Evolutionary conservation across 805 yeast species (phyloP), one percentile per base, ranked within the genome.

Genomic region (Kodamaea sagamina): DNA sequence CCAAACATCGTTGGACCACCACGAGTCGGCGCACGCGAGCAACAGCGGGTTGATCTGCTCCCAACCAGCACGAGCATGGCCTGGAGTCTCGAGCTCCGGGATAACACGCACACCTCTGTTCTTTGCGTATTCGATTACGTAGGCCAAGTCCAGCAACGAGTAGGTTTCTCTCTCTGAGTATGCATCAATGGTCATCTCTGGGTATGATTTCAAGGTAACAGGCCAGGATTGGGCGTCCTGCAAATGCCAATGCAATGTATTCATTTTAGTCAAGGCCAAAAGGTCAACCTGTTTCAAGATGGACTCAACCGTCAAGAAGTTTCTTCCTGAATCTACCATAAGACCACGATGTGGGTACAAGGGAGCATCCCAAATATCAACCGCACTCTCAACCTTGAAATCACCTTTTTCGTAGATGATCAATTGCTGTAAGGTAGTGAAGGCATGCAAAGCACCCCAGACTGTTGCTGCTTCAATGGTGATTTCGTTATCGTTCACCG

Each of bases 151-250:
- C 4, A 48, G 36, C 7, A 49, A 54, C 2, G 63, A 43, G 47
- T 63, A 70, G 6, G 51, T 46, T 42, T 69, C 69, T 6, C 50
- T 41, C 2, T 48, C 38, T 3, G 71, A 60, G 49, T 64, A 71
- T 6, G 74, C 72, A 51, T 61, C 75, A 7, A 57, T 39, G 10
- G 56, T 55, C 74, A 70, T 68, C 34, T 65, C 55, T 0, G 75
- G 75, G 43, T 56, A 65, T 2, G 50, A 27, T 16, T 50, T 44
- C 22, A 71, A 40, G 25, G 54, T 52, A 10, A 70, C 15, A 2
- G 75, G 74, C 75, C 75, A 71, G 18, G 70, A 61, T 46, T 67
- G 71, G 5, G 72, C 41, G 47, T 71, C 75, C 13, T 47, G 57
- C 12, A 68, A 36, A 48, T 71, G 75, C 71, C 72, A 67, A 47